A percentile compares a stretch with the other conserved stretches of the same genome.
Conservation (phyloP, 768 basidiomycete genomes). For the Russula sp. region DNA sequence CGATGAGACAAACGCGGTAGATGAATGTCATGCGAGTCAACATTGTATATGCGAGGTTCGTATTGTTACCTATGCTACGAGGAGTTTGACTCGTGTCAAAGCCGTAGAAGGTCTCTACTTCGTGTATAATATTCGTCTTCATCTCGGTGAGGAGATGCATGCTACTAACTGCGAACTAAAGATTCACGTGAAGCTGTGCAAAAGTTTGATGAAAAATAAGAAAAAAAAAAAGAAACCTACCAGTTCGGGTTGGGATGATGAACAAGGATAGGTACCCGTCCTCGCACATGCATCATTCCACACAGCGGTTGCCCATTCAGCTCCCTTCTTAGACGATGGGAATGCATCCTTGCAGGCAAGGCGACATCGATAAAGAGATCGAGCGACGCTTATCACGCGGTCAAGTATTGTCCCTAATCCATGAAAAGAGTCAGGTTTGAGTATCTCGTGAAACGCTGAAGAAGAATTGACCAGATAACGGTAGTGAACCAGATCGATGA, state of each 20-base stretch:
- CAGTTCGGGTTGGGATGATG: background rate
- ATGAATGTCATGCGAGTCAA: conserved; percentile 1
- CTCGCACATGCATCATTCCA: background rate
- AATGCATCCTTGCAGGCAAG: conserved; percentile 14
- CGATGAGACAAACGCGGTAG: background rate
- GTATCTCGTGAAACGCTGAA: background rate
- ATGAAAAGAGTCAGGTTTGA: background rate
- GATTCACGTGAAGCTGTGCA: background rate
- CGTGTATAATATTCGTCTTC: background rate
- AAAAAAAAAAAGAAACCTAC: background rate
- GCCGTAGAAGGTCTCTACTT: background rate
- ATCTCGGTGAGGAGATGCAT: background rate
- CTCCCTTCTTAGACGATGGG: background rate
- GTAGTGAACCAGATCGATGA: background rate
- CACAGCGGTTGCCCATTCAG: background rate
- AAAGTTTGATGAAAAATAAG: background rate
- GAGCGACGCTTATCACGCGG: background rate
- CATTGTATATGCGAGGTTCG: background rate
- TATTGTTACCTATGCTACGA: background rate
- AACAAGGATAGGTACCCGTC: background rate
- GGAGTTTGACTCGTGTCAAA: conserved; percentile 9
- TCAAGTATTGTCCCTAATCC: background rate
- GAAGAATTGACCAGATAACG: background rate
- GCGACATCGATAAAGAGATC: background rate
- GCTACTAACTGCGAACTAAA: background rate